A percentile compares a stretch with the other conserved stretches of the same genome.
Conservation (phyloP, 1,284 basidiomycete species). For the Neonothopanus nambi region DNA sequence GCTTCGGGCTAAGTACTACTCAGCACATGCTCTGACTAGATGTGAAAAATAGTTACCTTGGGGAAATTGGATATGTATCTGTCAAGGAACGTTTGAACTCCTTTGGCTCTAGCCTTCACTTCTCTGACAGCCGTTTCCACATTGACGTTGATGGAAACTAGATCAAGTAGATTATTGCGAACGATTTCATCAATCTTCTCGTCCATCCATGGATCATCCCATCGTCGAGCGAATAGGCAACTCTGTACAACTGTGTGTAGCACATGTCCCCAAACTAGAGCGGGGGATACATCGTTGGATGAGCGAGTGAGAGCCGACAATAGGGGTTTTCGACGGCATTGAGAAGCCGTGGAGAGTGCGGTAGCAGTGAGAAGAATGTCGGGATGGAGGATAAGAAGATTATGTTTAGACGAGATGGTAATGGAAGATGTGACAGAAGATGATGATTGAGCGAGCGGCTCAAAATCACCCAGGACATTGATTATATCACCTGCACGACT, state of each 20-base stretch:
- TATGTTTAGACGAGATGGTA: constrained; percentile 53
- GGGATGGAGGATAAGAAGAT: constrained; percentile 83
- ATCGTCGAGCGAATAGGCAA: constrained; percentile 60
- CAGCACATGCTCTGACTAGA: background rate
- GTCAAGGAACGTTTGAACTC: constrained; percentile 62
- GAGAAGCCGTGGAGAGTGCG: constrained; percentile 77
- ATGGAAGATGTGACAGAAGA: constrained; percentile 44
- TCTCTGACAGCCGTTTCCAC: constrained; percentile 67
- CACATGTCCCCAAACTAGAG: constrained; percentile 87
- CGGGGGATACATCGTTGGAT: constrained; percentile 57
- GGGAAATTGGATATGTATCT: constrained; percentile 62
- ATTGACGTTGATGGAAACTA: constrained; percentile 61
- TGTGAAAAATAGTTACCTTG: constrained; percentile 46
- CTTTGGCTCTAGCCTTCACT: constrained; percentile 59
- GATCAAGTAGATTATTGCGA: constrained; percentile 51
- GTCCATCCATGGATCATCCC: constrained; percentile 63
- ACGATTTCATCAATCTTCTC: constrained; percentile 57
- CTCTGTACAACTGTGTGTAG: constrained; percentile 87
- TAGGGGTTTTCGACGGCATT: constrained; percentile 82
- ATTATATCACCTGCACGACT: constrained; percentile 64
- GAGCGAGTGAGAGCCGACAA: constrained; percentile 63
- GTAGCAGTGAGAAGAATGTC: constrained; percentile 90
- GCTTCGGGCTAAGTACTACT: constrained; percentile 53
- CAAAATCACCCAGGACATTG: constrained; percentile 73
- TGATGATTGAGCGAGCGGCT: constrained; percentile 30